A percentile compares a stretch with the other conserved stretches of the same genome.
Evolutionary conservation across 2,329 filamentous ascomycete genomes (phyloP).

Genomic region (Apiospora saccharicola): DNA sequence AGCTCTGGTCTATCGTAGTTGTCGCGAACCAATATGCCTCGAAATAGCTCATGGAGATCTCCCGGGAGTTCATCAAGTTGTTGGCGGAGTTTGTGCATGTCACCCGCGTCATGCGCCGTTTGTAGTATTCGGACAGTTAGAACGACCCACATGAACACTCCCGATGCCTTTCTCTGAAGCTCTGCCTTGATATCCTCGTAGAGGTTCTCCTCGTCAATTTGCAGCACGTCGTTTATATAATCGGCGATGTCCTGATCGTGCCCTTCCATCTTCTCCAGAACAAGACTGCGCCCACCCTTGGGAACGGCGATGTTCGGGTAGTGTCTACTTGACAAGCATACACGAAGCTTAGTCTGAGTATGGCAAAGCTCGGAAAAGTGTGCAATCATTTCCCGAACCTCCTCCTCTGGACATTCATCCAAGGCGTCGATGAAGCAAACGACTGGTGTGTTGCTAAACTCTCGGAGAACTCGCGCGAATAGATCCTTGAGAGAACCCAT

Average conservation of each 20-base stretch:
- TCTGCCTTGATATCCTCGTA: neutral
- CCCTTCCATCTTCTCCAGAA: constrained; percentile 44
- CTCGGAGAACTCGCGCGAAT: constrained; percentile 33
- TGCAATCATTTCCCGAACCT: constrained; percentile 51
- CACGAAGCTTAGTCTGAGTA: constrained; percentile 32
- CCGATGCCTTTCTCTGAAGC: neutral
- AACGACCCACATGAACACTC: constrained; percentile 10
- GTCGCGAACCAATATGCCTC: constrained; percentile 59
- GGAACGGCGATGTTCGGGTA: constrained; percentile 43
- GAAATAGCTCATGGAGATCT: constrained; percentile 56
- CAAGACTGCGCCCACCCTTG: constrained; percentile 36
- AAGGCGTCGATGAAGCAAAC: constrained; percentile 46
- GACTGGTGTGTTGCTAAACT: constrained; percentile 26
- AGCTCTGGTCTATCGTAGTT: constrained; percentile 48
- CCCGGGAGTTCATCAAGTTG: constrained; percentile 45
- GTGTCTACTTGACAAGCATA: constrained; percentile 53
- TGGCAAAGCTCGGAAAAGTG: constrained; percentile 49
- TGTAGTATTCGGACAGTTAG: constrained; percentile 48
- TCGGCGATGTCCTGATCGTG: constrained; percentile 28
- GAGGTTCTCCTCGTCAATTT: neutral
- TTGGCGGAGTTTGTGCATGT: constrained; percentile 32
- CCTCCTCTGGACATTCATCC: constrained; percentile 55
- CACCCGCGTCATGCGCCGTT: constrained; percentile 40
- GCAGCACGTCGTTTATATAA: neutral
- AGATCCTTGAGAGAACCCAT: constrained; percentile 35